Evolutionary conservation across 306 rosid genomes (phyloP).

Genomic region (Lathyrus sativus): DNA sequence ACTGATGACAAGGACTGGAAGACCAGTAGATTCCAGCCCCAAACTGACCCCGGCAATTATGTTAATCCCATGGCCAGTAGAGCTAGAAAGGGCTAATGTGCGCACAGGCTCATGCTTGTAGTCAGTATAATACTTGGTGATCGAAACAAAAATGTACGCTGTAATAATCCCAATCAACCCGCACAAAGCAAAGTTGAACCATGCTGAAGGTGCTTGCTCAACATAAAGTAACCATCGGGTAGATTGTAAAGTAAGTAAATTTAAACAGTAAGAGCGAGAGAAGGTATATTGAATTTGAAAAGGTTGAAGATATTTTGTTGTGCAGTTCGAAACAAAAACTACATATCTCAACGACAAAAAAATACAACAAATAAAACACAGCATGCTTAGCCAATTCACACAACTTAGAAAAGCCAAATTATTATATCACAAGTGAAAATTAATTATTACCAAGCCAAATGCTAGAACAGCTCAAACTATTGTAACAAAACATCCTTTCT

Average conservation of each 20-base stretch:
- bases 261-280: constrained; percentile 36
- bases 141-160: constrained; percentile 87
- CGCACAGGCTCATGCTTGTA: constrained; percentile 99
- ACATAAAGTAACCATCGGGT: constrained; percentile 95
- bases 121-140: constrained; percentile 93
- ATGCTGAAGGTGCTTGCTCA: constrained; percentile 97
- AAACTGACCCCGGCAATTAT: constrained; percentile 98
- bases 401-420: no score
- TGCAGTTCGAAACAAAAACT: constrained; percentile 27
- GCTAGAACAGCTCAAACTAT: no score
- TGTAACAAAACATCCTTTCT: no score
- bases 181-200: constrained; percentile 97
- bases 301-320: constrained; percentile 28
- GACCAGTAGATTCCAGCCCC: constrained; percentile 98
- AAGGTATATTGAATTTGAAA: constrained; percentile 9
- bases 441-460: no score
- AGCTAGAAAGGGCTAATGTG: constrained; percentile 85
- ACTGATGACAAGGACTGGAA: constrained; percentile 96
- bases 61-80: constrained; percentile 97
- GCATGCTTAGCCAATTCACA: no score
- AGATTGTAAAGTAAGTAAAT: constrained; percentile 61
- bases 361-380: no score
- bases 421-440: no score
- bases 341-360: constrained; percentile 35
- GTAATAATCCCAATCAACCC: constrained; percentile 94